Evolutionary conservation across 345 rosid species (phyloP).

Genomic region (Lepidium aucheri): DNA sequence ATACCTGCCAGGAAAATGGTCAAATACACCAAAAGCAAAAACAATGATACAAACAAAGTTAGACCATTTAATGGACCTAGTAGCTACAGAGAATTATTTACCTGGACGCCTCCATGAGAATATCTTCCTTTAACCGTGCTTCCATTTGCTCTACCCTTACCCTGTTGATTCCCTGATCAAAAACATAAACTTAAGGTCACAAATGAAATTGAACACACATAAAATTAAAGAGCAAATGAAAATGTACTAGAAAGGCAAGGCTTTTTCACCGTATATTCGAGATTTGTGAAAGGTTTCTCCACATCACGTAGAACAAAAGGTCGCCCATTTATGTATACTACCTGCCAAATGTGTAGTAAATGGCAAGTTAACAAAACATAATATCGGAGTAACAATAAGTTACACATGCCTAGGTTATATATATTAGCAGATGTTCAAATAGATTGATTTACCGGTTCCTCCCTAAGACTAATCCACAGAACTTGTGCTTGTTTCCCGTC

Average conservation of each 20-base stretch:
- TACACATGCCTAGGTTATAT: background rate
- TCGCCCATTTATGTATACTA: slow-evolving; percentile 83
- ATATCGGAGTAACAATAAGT: background rate
- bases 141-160: slow-evolving; percentile 94
- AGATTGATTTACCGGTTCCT: slow-evolving; percentile 67
- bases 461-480: slow-evolving; percentile 94
- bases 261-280: slow-evolving; percentile 76
- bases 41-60: slow-evolving; percentile 6
- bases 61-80: slow-evolving; percentile 3
- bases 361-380: background rate
- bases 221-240: background rate
- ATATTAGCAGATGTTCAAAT: background rate
- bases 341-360: slow-evolving; percentile 41
- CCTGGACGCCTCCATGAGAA: slow-evolving; percentile 89
- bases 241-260: background rate
- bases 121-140: slow-evolving; percentile 84
- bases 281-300: slow-evolving; percentile 93
- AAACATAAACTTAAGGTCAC: slow-evolving; percentile 5
- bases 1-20: slow-evolving; percentile 52
- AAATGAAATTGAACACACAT: background rate
- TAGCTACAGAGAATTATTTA: slow-evolving; percentile 4
- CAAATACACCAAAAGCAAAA: slow-evolving; percentile 5
- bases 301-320: slow-evolving; percentile 98
- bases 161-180: slow-evolving; percentile 78
- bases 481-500: slow-evolving; percentile 50